Base-by-base conservation (phyloP, 1,139 yeast species). In the Taphrina sp. region DNA sequence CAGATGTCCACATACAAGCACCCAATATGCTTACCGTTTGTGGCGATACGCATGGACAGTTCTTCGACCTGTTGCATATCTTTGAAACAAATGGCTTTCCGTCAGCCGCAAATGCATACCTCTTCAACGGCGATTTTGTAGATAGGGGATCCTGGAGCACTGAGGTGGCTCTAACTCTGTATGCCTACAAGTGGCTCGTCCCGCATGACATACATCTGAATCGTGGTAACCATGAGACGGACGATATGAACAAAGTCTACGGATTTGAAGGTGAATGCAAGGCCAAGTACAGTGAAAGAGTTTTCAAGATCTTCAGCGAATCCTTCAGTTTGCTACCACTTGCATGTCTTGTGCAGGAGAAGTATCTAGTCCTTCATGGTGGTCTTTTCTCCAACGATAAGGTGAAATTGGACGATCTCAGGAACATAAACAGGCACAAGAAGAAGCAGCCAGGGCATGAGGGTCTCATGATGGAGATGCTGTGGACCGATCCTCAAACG, bases 81-180 rank as follows among this genome's bases (percentile, higher is more conserved):
- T 92, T 92, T 69, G 69, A 76, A 42, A 75, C 69, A 45, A 89
- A 82, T 66, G 98, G 98, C 5, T 83, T 81, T 20, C 79, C 83
- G 2, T 69, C 75, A 0, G 74, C 76, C n/a, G 62, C 69, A 2
- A 96, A 90, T 69, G 76, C 82, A 16, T 92, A 86, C 67, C 72
- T 92, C 57, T 90, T 92, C 74, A 92, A 92, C 67, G 98, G 99
- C 47, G 98, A 94, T 71, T 92, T 92, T 71, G 98, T 92, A 3
- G 99, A 92, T 67, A 78, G 99, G 67, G 99, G 99, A 1, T 86
- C 95, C 5, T 92, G 98, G 97, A 88, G 96, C 3, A 86, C 95
- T 67, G 99, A 92, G 69, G 95, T 92, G 54, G 96, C 96, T 1
- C 73, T 94, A 52, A 75, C 86, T 47, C 76, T 88, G 53, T 90